Base-by-base conservation (phyloP, 306 rosid species). In the Cucurbita ficifolia region DNA sequence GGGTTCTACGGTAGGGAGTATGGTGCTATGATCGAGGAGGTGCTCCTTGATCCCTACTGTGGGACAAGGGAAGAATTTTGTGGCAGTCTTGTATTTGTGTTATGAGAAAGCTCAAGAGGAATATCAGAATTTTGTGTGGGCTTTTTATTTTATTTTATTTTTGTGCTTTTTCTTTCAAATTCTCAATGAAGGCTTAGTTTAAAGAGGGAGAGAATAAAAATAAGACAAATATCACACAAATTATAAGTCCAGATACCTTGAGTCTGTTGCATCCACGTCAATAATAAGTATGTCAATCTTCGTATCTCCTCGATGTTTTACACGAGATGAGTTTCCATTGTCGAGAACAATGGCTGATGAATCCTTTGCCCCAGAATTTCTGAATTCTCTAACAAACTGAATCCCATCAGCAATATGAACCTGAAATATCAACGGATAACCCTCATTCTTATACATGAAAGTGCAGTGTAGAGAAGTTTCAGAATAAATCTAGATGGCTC, bases 381-480 rank as follows among this genome's bases (percentile, higher is more conserved):
- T 80, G 65, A 77, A 58, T 70, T 80, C 85, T 81, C 78, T 78
- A 64, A 93, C 80, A 82, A 86, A 93, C 77, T 87, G 91, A 81
- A 90, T 85, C 52, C 98, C 98, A 86, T 93, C 97, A 45, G 90
- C 92, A 76, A 88, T 51, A 75, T 87, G 96, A 74, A 88, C 98
- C 98, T 93, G 89, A 74, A 83, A 78, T 69, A 64, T 81, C 82
- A 73, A 70, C 55, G 36, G 49, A 50, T 16, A 48, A 43, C 58
- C 38, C 52, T 22, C 48, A 21, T 68, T 68, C 21, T 46, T 55
- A 63, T 63, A n/a, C 52, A 48, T 22, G 36, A 43, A 68, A 45
- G 54, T 12, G 40, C 56, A 68, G 5, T 0, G 56, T 42, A 65
- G 73, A 22, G 22, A 67, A 68, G 56, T 22, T 46, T 68, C 21